Base-by-base conservation (phyloP, 768 basidiomycete genomes). In the Phanerodontia chrysosporium region DNA sequence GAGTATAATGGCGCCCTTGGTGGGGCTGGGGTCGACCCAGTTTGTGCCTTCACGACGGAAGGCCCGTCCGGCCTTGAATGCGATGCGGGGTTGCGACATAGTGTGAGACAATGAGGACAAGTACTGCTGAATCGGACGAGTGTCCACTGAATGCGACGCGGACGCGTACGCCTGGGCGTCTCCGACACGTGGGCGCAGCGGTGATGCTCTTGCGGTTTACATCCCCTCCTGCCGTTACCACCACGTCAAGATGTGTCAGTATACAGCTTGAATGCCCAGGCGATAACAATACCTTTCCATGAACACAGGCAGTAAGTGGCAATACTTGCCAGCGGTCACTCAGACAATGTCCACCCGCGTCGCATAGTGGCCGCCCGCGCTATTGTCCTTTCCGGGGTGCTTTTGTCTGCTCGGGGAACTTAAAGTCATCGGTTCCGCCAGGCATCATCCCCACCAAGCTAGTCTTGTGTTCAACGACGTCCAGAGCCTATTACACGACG, bases 1-100 rank as follows among this genome's bases (percentile, higher is more conserved):
- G 45, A 92, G 76, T 13, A 85, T 70, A 63, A 93, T 77, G 21
- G 89, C 87, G 57, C 91, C 91, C 70, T 92, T 93, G 18, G 81
- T 80, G 0, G 86, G 78, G 57, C 75, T 75, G 0, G 89, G 79
- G 55, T 89, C 89, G 7, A 93, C 83, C 45, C 76, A 78, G 64
- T 89, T 89, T 10, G 87, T 83, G 29, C 77, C 81, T 48, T 81
- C 82, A 54, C 87, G 80, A 56, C 89, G 76, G 58, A 87, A 84
- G 1, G 86, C 85, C n/a, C 91, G 81, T 13, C 91, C 91, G 1
- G 91, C 91, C 59, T 83, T 82, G 70, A 83, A 82, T 2, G 79
- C 78, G 27, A 83, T 61, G 30, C 69, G 65, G 22, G 65, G 61
- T 14, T 66, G 64, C 21, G 64, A 22, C 65, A 67, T 67, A 42